phyloP scores from a whole-genome alignment of 768 basidiomycete species.

The Fistulinella prunicolor region DNA sequence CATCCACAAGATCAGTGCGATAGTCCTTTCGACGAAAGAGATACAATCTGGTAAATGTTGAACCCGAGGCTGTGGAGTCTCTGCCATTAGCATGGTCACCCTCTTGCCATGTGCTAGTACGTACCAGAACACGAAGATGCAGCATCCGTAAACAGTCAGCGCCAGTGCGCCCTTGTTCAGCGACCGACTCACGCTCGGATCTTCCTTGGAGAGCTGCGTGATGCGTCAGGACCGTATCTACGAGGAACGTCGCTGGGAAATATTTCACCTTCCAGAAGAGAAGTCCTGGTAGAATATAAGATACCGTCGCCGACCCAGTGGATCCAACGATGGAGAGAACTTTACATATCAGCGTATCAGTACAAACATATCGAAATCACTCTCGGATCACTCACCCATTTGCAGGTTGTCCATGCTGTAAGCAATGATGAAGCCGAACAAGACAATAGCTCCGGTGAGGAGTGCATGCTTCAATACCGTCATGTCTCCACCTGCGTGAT shows the following conservation, averaged over 20 bases:
- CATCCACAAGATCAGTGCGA: background rate
- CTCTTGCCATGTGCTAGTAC: slow-evolving; percentile 30
- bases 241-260: slow-evolving; percentile 9
- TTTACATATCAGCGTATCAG: slow-evolving; percentile 31
- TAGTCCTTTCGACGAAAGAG: slow-evolving; percentile 25
- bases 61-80: slow-evolving; percentile 59
- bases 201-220: slow-evolving; percentile 63
- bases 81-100: slow-evolving; percentile 4
- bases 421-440: slow-evolving; percentile 65
- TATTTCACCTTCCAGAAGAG: slow-evolving; percentile 85
- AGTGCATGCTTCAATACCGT: slow-evolving; percentile 61
- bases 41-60: slow-evolving; percentile 67
- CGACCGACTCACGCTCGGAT: slow-evolving; percentile 49
- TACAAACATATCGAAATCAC: background rate
- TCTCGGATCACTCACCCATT: slow-evolving; percentile 50
- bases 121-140: slow-evolving; percentile 87
- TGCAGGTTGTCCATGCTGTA: slow-evolving; percentile 77
- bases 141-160: slow-evolving; percentile 70
- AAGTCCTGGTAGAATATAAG: slow-evolving; percentile 91
- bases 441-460: slow-evolving; percentile 66
- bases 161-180: slow-evolving; percentile 62
- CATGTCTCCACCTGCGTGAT: slow-evolving; percentile 62
- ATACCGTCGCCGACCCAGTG: slow-evolving; percentile 95
- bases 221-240: slow-evolving; percentile 4
- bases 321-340: slow-evolving; percentile 96